Base-by-base conservation (phyloP, 805 yeast species). In the Kluyveromyces nonfermentans region DNA sequence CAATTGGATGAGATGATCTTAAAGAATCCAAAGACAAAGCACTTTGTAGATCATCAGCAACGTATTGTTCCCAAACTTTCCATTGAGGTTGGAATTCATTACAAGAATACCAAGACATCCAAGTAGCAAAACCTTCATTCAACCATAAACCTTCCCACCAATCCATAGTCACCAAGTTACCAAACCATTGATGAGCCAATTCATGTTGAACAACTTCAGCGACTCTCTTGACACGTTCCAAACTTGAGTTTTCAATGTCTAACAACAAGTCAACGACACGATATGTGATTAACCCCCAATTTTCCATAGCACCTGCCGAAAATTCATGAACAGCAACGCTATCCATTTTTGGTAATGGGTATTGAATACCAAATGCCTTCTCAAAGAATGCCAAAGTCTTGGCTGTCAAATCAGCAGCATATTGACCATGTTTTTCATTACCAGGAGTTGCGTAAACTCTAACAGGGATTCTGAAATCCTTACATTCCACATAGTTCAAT, bases 101-200 rank as follows among this genome's bases (percentile, higher is more conserved):
- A 62, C 86, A 80, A 8, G 89, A 82, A 59, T 77, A 81, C 88
- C 90, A 85, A 4, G 90, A 84, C 82, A 82, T 83, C 86, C 90
- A 85, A 43, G 94, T 85, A 40, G 95, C 95, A 54, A 85, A 85
- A 37, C 93, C 90, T 68, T 85, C 95, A 60, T 85, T 85, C 55
- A 85, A 74, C 90, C 93, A 85, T 56, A 85, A 73, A 51, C 86
- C 90, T 64, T 83, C 86, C 95, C 95, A 85, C 82, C 86, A 85
- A 58, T 84, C 89, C 94, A 85, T 85, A 43, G 95, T 85, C 47
- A 85, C 94, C 65, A 85, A 72, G 64, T 85, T 82, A 60, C 95
- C 95, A 56, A 85, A 85, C 95, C 95, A 85, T 69, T 85, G 95
- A 64, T 85, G 95, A 40, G 94, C 93, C 68, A 85, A 73, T 67